Conservation (phyloP, 2,329 filamentous ascomycete genomes). For the Curvularia eragrostidis region DNA sequence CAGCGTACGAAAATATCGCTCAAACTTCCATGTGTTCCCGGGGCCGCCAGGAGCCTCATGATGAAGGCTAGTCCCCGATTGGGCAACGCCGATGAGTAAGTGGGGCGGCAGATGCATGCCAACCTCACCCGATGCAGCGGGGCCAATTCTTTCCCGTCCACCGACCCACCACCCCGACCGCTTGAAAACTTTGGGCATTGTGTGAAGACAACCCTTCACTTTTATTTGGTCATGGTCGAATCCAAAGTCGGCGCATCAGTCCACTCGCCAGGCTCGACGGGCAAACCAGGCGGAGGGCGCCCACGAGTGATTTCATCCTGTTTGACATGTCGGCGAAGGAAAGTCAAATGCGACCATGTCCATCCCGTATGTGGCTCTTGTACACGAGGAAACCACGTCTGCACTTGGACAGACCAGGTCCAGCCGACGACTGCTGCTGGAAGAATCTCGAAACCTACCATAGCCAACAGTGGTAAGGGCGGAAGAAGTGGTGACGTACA, state of each 20-base stretch:
- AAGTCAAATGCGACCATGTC: constrained; percentile 50
- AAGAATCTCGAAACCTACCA: constrained; percentile 38
- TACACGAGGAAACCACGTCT: constrained; percentile 46
- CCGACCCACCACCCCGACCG: constrained; percentile 17
- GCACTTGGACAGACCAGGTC: constrained; percentile 44
- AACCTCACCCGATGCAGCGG: constrained; percentile 11
- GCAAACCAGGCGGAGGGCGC: constrained; percentile 40
- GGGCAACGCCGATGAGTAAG: constrained; percentile 11
- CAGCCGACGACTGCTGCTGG: constrained; percentile 27
- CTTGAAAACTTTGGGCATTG: constrained; percentile 19
- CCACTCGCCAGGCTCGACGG: constrained; percentile 33
- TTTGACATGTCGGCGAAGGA: constrained; percentile 48
- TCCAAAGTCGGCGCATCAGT: constrained; percentile 28
- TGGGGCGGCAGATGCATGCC: constrained; percentile 15
- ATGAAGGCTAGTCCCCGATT: constrained; percentile 11
- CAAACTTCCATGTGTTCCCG: not conserved
- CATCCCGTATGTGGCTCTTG: constrained; percentile 50
- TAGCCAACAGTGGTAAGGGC: constrained; percentile 25
- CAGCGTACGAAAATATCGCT: not conserved
- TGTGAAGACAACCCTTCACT: constrained; percentile 14
- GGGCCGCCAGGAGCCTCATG: constrained; percentile 4
- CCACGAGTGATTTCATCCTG: constrained; percentile 50
- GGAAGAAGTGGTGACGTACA: constrained; percentile 45
- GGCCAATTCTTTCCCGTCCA: constrained; percentile 18
- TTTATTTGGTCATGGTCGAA: constrained; percentile 34